Evolutionary conservation across 192 early-diverging fungal species (phyloP).

Genomic region (Coemansia sp.): DNA sequence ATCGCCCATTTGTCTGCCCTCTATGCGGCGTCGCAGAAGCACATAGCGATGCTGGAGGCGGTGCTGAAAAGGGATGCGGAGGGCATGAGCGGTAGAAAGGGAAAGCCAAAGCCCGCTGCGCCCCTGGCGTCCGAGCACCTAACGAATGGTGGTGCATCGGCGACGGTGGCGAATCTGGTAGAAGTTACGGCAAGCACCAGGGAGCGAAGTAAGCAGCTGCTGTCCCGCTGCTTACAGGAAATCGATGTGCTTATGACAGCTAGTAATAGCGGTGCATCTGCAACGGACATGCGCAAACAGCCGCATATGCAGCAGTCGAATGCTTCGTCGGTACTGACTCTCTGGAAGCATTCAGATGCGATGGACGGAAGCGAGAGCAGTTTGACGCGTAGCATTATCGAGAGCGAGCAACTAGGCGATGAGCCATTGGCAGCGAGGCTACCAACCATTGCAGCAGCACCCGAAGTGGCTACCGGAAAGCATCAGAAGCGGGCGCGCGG

Average conservation of each 20-base stretch:
- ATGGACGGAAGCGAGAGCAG: neutral
- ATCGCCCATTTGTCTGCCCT: constrained; percentile 27
- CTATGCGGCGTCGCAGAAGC: constrained; percentile 30
- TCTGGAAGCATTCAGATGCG: neutral
- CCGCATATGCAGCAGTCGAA: neutral
- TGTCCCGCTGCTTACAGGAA: constrained; percentile 34
- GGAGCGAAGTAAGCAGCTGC: constrained; percentile 26
- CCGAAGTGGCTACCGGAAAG: constrained; percentile 1
- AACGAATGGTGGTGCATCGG: neutral
- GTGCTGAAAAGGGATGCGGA: constrained; percentile 6
- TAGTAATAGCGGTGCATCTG: neutral
- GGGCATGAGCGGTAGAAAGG: neutral
- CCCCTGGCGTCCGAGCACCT: neutral
- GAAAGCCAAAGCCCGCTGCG: neutral
- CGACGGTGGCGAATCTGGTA: constrained; percentile 19
- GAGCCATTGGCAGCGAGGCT: neutral
- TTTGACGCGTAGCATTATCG: constrained; percentile 19
- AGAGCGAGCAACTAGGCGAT: constrained; percentile 11
- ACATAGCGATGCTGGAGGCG: constrained; percentile 31
- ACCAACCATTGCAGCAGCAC: neutral
- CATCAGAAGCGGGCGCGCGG: constrained; percentile 24
- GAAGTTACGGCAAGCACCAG: constrained; percentile 14
- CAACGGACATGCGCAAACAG: constrained; percentile 1
- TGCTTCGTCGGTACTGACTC: neutral
- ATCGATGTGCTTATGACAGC: constrained; percentile 34